Percentiles rank a stretch among this genome's conserved stretches.
phyloP scores from a whole-genome alignment of 306 rosid species.

The Parietaria judaica region DNA sequence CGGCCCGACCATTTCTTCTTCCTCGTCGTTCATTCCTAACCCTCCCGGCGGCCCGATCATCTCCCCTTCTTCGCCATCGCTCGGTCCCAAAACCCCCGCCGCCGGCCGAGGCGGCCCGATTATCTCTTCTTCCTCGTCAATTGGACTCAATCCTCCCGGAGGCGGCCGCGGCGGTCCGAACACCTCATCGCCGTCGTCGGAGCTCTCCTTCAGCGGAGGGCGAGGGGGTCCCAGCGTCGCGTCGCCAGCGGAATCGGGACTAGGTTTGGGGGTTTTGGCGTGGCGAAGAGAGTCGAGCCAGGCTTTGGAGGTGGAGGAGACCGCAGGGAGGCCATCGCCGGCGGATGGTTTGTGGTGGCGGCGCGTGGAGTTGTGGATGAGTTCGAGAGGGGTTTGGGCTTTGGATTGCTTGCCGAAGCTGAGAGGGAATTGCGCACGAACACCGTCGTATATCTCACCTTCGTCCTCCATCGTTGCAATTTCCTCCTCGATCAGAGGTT shows the following conservation, averaged over 20 bases:
- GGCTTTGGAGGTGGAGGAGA: constrained; percentile 64
- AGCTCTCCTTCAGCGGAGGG: constrained; percentile 9
- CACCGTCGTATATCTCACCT: constrained; percentile 67
- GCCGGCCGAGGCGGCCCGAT: constrained; percentile 71
- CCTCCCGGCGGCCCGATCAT: constrained; percentile 67
- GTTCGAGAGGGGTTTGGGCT: constrained; percentile 69
- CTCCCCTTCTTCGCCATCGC: constrained; percentile 22
- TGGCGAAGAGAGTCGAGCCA: constrained; percentile 59
- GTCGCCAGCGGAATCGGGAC: constrained; percentile 16
- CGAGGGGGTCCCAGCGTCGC: constrained; percentile 31
- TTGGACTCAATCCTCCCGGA: neutral
- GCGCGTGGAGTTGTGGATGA: constrained; percentile 76
- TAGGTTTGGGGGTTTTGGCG: constrained; percentile 33
- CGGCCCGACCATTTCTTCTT: no score
- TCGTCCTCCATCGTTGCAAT: constrained; percentile 43
- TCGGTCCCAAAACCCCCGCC: constrained; percentile 11
- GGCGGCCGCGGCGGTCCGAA: constrained; percentile 52
- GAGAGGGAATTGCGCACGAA: constrained; percentile 70
- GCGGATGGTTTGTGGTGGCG: constrained; percentile 25
- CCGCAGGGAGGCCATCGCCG: constrained; percentile 36
- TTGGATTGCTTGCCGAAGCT: constrained; percentile 86
- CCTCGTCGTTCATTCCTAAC: constrained; percentile 3
- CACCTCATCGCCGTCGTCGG: constrained; percentile 20
- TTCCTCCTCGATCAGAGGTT: no score
- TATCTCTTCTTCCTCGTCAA: constrained; percentile 29